Percentiles rank a stretch among this genome's conserved stretches.
phyloP scores from a whole-genome alignment of 1,284 basidiomycete genomes.

The Cryptococcus sp. region DNA sequence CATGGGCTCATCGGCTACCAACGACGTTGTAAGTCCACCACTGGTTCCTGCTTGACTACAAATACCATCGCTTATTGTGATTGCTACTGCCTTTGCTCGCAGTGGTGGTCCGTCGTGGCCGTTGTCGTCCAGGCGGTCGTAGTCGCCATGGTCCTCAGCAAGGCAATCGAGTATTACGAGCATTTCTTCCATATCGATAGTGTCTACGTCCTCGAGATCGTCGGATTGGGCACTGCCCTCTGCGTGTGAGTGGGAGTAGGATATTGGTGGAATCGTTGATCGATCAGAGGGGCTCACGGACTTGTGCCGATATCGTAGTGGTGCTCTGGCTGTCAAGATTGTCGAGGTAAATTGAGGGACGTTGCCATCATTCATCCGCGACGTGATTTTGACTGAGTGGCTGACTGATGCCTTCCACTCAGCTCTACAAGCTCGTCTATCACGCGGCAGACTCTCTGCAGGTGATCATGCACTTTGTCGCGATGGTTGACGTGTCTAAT shows the following conservation, averaged over 20 bases:
- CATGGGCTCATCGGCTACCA: no score
- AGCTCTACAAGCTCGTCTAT: slow-evolving; percentile 8
- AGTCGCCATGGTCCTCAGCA: slow-evolving; percentile 6
- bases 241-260: slow-evolving; percentile 11
- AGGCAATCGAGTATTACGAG: slow-evolving; percentile 6
- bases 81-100: no score
- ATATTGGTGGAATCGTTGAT: neutral
- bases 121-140: slow-evolving; percentile 5
- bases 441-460: no score
- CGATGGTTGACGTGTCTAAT: neutral
- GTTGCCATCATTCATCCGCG: no score
- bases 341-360: slow-evolving; percentile 6
- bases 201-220: slow-evolving; percentile 4
- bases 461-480: no score
- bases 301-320: neutral
- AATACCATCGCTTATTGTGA: no score
- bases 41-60: no score
- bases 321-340: slow-evolving; percentile 1
- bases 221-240: slow-evolving; percentile 3
- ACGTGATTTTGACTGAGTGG: neutral
- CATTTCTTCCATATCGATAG: slow-evolving; percentile 8
- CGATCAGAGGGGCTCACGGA: neutral
- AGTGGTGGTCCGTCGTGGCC: slow-evolving; percentile 4
- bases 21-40: no score
- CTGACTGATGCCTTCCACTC: neutral